A percentile compares a stretch with the other conserved stretches of the same genome.
These are phyloP conservation scores for Urochloa ruziziensis DNA, from an alignment of 176 grass and related monocot species.

Conservation along the genomic window DNA sequence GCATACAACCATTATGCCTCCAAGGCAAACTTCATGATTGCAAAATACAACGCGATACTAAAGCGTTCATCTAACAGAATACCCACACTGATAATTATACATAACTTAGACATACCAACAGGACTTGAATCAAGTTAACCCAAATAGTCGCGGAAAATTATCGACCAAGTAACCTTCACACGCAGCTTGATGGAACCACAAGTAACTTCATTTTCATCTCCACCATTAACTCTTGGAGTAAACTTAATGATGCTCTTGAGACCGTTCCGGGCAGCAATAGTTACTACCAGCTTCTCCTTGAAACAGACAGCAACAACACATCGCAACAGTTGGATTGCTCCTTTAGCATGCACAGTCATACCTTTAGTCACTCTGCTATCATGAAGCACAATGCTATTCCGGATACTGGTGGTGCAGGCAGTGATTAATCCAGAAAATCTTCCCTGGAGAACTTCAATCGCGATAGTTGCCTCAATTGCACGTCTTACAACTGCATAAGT, in stretches of 20 bases:
- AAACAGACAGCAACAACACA: neutral
- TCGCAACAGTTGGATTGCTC: neutral
- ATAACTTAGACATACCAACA: too few relatives aligned
- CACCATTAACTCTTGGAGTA: neutral
- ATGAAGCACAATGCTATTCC: neutral
- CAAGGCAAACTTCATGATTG: neutral
- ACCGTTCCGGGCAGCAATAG: neutral
- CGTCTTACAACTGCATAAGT: neutral
- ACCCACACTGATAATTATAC: neutral
- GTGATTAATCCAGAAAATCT: neutral
- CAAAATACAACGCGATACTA: neutral
- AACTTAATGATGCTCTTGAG: neutral
- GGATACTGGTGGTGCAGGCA: neutral
- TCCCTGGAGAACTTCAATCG: neutral
- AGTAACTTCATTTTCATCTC: neutral
- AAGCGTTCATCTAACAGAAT: neutral
- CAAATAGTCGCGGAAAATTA: neutral
- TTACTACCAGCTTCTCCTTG: neutral
- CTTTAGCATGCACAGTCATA: neutral
- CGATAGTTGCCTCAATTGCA: neutral
- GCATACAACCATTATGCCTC: too few relatives aligned
- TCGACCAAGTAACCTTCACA: neutral
- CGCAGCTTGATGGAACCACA: neutral
- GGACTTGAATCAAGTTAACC: neutral
- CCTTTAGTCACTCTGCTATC: neutral